Base-by-base conservation (phyloP, 441 rosid genomes). In the Adansonia rubrostipa region DNA sequence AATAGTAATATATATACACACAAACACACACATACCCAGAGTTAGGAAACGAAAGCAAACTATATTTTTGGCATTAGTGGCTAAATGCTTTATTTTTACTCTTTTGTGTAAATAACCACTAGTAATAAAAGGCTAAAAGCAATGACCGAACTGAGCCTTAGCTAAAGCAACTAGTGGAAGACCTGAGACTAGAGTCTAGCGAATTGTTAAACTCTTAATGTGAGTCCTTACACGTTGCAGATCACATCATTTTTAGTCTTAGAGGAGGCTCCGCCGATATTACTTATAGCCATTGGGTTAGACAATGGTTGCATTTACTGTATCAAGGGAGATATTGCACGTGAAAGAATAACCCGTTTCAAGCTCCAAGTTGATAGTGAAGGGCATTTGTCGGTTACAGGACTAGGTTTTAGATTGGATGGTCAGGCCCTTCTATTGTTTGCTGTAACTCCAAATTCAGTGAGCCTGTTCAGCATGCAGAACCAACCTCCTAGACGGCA, bases 241-340 rank as follows among this genome's bases (percentile, higher is more conserved):
- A 92, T 96, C 73, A 91, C 97, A 40, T 92, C 99, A 2, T 94
- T 96, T 86, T 79, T 96, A 74, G 99, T 96, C 28, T 83, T 96
- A 8, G 98, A 96, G 92, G 99, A 96, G 86, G 96, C 90, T 82
- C 99, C 99, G 1, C 98, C 99, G 0, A 91, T 96, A 81, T 84
- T 96, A 45, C 92, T 96, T 22, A 90, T 96, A 47, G 98, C 97
- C 54, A 90, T 94, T 82, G 99, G 99, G 3, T 83, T 96, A 82
- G 97, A 91, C 78, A 94, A 89, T 80, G 94, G 98, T 28, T 89
- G 86, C 71, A 85, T 93, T 84, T 96, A 96, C 79, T 91, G 97
- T 84, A 93, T 96, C 82, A 94, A 96, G 86, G 99, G 99, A 47
- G 99, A 94, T 72, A 94, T 96, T 77, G 99, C 97, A 2, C 86